These are phyloP conservation scores for Lactuca saligna DNA, from an alignment of 129 eudicot species.

Conservation along the genomic window DNA sequence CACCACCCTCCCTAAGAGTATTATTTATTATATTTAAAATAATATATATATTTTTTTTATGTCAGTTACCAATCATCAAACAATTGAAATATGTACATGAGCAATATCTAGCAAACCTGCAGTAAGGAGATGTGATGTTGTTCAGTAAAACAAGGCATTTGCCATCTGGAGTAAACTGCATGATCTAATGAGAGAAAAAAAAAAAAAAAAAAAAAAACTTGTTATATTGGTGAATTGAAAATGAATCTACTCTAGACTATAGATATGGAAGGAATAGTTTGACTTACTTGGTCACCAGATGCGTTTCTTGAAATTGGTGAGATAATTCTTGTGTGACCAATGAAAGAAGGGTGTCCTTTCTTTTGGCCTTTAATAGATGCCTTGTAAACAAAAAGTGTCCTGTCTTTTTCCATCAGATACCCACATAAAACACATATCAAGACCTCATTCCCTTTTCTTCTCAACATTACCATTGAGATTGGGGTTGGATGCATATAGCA, in stretches of 20 bases:
- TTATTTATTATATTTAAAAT: background rate
- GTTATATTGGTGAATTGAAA: background rate
- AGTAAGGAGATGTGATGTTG: slow-evolving; percentile 61
- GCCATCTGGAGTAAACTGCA: slow-evolving; percentile 84
- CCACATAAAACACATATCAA: slow-evolving; percentile 74
- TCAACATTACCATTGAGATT: slow-evolving; percentile 66
- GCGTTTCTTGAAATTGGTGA: slow-evolving; percentile 46
- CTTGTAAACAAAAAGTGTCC: slow-evolving; percentile 60
- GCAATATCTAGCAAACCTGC: slow-evolving; percentile 52
- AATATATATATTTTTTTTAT: background rate
- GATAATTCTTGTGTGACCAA: slow-evolving; percentile 60
- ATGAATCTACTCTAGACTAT: background rate
- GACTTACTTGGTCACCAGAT: slow-evolving; percentile 70
- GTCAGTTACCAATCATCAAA: slow-evolving; percentile 14
- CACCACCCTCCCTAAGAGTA: slow-evolving; percentile 51
- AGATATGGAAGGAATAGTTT: slow-evolving; percentile 2
- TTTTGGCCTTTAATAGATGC: slow-evolving; percentile 40
- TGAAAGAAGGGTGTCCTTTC: slow-evolving; percentile 64
- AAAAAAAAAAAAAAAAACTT: slow-evolving; percentile 7
- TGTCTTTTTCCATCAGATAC: slow-evolving; percentile 43
- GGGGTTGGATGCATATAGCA: slow-evolving; percentile 71
- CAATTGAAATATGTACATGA: slow-evolving; percentile 9
- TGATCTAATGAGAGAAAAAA: slow-evolving; percentile 45
- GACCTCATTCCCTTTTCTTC: slow-evolving; percentile 48
- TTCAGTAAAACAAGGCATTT: slow-evolving; percentile 56